Evolutionary conservation across 306 rosid genomes (phyloP), one percentile per base, ranked within the genome.

Genomic region (Vigna unguiculata): DNA sequence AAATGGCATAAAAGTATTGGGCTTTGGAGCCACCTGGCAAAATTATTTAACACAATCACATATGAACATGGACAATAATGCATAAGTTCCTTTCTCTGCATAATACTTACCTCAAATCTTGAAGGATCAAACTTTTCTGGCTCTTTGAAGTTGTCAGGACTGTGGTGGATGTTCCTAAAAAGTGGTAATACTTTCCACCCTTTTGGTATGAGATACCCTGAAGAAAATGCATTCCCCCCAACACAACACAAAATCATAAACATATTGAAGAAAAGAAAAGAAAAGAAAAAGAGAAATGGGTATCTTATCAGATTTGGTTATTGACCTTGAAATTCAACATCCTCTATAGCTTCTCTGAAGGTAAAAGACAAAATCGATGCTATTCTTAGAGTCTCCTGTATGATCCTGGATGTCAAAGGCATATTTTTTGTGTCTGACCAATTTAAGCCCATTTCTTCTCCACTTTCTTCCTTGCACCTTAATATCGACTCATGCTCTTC

Each of bases 101-200:
- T 1, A 77, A 70, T 38, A 79, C 65, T 88, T 80, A 88, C 97
- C 97, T 90, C 94, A 83, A 95, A 95, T 84, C 98, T 90, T 5
- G 97, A 88, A 45, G 97, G 97, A 68, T 95, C 97, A 80, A 95
- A 95, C 76, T 89, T 95, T 6, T 90, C 85, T 45, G 98, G 96
- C 14, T 89, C 89, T 4, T 86, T 86, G 69, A 90, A 95, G 71
- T 74, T 80, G 9, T 92, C 96, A 51, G 93, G 80, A 78, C 89
- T 90, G 77, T 89, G 97, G 83, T 95, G 98, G 58, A 95, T 95
- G 75, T 95, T 95, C 81, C 97, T 90, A 75, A 95, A 92, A 7
- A 95, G 95, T 71, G 98, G 98, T 15, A 95, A 75, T 7, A 95
- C 96, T 83, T 95, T 95, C 98, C 98, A 95, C 54, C 98, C 97